Conservation (phyloP, 1,139 yeast genomes). For the Debaryomyces coudertii region DNA sequence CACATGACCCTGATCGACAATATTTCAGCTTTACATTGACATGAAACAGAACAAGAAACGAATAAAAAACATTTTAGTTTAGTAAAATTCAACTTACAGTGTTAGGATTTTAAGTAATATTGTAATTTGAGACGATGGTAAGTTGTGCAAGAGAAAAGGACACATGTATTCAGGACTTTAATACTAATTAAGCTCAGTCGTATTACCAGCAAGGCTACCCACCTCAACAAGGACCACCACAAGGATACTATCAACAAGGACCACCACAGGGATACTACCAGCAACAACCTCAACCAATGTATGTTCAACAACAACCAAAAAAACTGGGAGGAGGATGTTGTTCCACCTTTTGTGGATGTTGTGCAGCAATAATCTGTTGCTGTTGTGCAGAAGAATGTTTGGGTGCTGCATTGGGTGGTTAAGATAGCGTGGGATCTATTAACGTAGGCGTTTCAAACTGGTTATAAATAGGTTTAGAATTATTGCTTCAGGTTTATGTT, state of each 20-base stretch:
- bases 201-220: conserved; percentile 39
- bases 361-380: conserved; percentile 48
- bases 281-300: conserved; percentile 48
- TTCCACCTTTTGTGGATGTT: conserved; percentile 44
- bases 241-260: conserved; percentile 30
- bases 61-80: background rate
- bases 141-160: background rate
- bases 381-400: conserved; percentile 47
- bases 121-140: conserved; percentile 4
- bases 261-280: conserved; percentile 28
- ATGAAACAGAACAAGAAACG: conserved; percentile 1
- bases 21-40: background rate
- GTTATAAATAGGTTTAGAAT: background rate
- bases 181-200: background rate
- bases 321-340: conserved; percentile 41
- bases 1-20: background rate
- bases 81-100: background rate
- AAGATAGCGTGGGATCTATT: no score
- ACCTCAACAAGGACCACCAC: conserved; percentile 29
- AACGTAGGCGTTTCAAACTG: no score
- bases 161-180: background rate
- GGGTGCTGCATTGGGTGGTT: conserved; percentile 13
- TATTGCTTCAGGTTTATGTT: background rate
- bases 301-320: conserved; percentile 42
- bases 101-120: background rate